Evolutionary conservation across 495 filamentous ascomycete genomes (phyloP), one percentile per base, ranked within the genome.

Genomic region (Penicillium arizonense): DNA sequence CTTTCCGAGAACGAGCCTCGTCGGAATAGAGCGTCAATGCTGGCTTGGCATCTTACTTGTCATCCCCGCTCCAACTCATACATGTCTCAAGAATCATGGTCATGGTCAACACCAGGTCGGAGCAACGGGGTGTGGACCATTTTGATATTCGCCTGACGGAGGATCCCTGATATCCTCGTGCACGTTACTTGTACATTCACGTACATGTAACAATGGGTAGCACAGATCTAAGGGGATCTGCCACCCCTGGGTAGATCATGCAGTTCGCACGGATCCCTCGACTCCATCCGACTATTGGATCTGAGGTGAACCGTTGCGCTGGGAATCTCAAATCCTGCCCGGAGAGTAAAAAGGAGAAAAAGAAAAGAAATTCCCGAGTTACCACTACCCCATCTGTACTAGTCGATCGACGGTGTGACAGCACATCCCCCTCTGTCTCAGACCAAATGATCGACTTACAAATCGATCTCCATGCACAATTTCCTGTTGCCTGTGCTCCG

Each of bases 291-390:
- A 66, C 63, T 63, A 66, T 64, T 59, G 59, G 62, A 68, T 64
- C 57, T 67, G 55, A 45, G 18, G 57, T 56, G 55, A 55, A 61
- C 62, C 64, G 67, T 66, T 68, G 49, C 44, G 40, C 50, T 44
- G 61, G 59, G 42, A 59, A 64, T 64, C 64, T 61, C 68, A 68
- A 71, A 73, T 70, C 5, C 34, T 34, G 26, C 38, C 13, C 41
- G 21, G 24, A 53, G 21, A 13, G 23, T 33, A 4, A 5, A 36
- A 35, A 34, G 30, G 30, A 20, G 12, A 47, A 44, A 35, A 35
- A 35, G 20, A 18, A 26, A 20, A 7, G 41, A 44, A 52, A 49
- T 52, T 50, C 55, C 55, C 58, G 46, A 30, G 28, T 30, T 30
- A 30, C 28, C 28, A 30, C 28, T 30, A 7, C 28, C 8, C 9